phyloP scores from a whole-genome alignment of 805 yeast species.

The Saturnispora bothae region DNA sequence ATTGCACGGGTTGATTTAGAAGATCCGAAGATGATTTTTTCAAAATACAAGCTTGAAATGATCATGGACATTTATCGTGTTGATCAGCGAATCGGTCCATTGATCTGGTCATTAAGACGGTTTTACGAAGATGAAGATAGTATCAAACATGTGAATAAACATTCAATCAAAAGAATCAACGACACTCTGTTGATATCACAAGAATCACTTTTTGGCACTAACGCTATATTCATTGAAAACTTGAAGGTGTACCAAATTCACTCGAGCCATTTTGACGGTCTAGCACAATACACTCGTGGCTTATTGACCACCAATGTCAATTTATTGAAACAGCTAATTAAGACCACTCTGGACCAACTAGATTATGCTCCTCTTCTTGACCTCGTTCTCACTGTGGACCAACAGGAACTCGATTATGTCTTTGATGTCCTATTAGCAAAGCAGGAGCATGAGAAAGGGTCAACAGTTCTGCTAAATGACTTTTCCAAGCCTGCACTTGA shows the following conservation, averaged over 20 bases:
- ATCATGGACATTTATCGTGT: not conserved
- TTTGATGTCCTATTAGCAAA: not conserved
- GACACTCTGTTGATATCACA: not conserved
- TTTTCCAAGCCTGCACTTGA: no score
- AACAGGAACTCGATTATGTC: conserved; percentile 5
- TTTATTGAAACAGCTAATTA: not conserved
- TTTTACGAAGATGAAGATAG: not conserved
- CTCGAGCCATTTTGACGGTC: not conserved
- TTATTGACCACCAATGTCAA: not conserved
- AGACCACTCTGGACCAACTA: not conserved
- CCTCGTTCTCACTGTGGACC: conserved; percentile 5
- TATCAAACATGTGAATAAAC: not conserved
- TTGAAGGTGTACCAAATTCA: not conserved
- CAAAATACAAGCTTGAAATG: not conserved
- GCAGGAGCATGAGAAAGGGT: not conserved
- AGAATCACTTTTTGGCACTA: not conserved
- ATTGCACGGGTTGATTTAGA: not conserved
- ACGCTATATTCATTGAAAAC: not conserved
- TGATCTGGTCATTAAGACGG: conserved; percentile 2
- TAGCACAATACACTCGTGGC: not conserved
- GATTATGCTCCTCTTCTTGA: not conserved
- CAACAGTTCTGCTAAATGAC: no score
- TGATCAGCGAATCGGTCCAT: conserved; percentile 2
- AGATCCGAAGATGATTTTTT: not conserved
- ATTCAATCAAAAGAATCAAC: not conserved